Base-by-base conservation (phyloP, 805 yeast species). In the Sugiyamaella boreocaroliniensis region DNA sequence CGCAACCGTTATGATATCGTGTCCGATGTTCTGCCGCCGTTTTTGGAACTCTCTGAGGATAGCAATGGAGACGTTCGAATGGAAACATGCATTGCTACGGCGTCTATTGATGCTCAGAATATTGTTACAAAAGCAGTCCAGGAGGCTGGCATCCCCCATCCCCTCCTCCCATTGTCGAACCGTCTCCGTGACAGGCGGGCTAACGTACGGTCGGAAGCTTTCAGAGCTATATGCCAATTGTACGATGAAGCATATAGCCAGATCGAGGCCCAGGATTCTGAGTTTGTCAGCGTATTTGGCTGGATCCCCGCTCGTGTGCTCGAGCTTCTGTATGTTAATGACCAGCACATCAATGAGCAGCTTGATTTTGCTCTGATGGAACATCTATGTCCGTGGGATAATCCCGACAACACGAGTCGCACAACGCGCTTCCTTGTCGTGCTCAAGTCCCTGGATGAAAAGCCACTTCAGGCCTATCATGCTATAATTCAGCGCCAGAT, bases 21-120 rank as follows among this genome's bases (percentile, higher is more conserved):
- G 1, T 60, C 47, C 9, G 37, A 45, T n/a, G 54, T 54, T 14
- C 34, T 55, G 16, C 40, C 29, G 20, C 51, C 49, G 4, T 86
- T 90, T 1, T 59, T 87, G 10, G 85, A 85, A 60, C 81, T 90
- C 37, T 71, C 89, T 22, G 73, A 85, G 40, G 97, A 89, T 68
- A 71, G 82, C 0, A 89, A 86, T 60, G 92, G 85, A 53, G 76
- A 73, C 40, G 95, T 88, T 2, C 75, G 97, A 58, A 70, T 79
- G 34, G 68, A 76, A 1, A 80, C 93, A 0, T 80, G 87, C 53
- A 64, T 68, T 44, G 73, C 81, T 0, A 64, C 86, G 14, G 61
- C 61, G 4, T 43, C 42, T 1, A 42, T 86, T 1, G 74, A 81
- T 0, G 67, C 78, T 7, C 65, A 70, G 6, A 60, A 71, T 0